Evolutionary conservation across 306 rosid genomes (phyloP).

Genomic region (Lathyrus oleraceus): DNA sequence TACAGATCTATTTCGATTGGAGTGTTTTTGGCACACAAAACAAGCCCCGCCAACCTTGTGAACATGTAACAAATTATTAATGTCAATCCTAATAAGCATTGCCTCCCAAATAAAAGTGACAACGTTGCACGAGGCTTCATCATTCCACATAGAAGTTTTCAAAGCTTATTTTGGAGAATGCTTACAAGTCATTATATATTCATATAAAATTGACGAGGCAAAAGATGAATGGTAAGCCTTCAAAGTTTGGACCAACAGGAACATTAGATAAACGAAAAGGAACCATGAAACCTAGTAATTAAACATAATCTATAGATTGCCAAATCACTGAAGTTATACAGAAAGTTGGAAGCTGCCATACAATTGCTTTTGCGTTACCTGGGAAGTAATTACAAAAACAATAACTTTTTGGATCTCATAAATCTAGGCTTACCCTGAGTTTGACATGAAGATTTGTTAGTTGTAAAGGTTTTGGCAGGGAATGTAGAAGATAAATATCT

Average conservation of each 20-base stretch:
- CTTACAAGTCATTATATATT: neutral
- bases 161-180: conserved; percentile 4
- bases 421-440: conserved; percentile 7
- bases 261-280: neutral
- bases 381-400: neutral
- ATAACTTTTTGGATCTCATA: neutral
- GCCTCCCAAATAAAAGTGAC: neutral
- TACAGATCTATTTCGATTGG: neutral
- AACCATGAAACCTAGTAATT: neutral
- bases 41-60: neutral
- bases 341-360: neutral
- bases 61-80: neutral
- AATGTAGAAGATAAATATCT: neutral
- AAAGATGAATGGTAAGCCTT: conserved; percentile 2
- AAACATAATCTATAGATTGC: neutral
- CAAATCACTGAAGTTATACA: neutral
- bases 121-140: neutral
- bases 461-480: neutral
- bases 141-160: neutral
- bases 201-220: neutral
- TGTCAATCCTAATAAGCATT: neutral
- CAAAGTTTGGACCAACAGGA: conserved; percentile 1
- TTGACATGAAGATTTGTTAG: neutral
- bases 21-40: conserved; percentile 8
- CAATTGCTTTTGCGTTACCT: neutral